A percentile compares a stretch with the other conserved stretches of the same genome.
These are phyloP conservation scores for Podochytrium sp. DNA, from an alignment of 192 early-diverging fungal genomes.

Conservation along the genomic window DNA sequence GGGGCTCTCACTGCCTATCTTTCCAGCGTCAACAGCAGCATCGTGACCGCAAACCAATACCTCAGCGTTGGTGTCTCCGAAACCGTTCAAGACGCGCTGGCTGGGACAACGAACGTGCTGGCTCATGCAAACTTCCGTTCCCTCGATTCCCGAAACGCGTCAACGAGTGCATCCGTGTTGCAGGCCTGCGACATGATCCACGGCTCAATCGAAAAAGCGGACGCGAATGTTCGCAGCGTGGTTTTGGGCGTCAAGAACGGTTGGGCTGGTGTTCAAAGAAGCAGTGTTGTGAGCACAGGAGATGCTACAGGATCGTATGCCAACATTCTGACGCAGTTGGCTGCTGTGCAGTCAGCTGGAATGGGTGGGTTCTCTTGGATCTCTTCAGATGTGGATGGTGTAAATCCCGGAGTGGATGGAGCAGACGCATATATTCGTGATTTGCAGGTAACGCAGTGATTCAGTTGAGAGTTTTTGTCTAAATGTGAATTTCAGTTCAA, in stretches of 20 bases:
- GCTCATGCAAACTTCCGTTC: too few species aligned
- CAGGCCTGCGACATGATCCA: not conserved
- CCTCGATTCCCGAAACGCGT: not conserved
- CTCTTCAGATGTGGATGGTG: not conserved
- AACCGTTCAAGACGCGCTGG: not conserved
- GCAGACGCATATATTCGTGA: slow-evolving; percentile 5
- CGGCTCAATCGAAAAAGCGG: not conserved
- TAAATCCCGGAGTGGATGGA: not conserved
- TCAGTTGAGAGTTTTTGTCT: too few species aligned
- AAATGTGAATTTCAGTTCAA: too few species aligned
- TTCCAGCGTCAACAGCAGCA: too few species aligned
- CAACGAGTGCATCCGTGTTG: not conserved
- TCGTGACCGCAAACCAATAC: not conserved
- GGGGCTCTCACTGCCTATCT: not conserved
- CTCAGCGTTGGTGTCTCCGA: not conserved
- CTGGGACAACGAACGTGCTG: not conserved
- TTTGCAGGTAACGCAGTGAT: too few species aligned
- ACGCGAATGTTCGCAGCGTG: not conserved
- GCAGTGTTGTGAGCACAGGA: not conserved
- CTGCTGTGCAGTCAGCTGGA: slow-evolving; percentile 2
- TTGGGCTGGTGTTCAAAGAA: slow-evolving; percentile 15
- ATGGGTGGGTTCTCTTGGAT: not conserved
- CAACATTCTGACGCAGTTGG: not conserved
- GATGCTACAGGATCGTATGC: not conserved
- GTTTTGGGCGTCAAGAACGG: not conserved